phyloP scores from a whole-genome alignment of 148 eudicot genomes.

The Camellia lanceoleosa region DNA sequence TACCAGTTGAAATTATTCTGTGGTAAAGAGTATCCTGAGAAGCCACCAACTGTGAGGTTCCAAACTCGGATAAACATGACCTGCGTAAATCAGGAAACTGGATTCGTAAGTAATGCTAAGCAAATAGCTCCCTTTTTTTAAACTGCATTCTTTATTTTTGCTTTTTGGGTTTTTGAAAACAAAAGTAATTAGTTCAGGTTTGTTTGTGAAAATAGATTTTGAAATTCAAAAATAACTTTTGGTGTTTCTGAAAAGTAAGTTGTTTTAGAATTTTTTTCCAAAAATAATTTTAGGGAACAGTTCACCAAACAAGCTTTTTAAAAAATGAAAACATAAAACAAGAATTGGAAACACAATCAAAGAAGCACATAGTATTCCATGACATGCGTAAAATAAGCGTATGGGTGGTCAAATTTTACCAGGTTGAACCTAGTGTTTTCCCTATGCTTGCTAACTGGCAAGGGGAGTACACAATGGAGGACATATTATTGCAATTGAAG shows the following conservation, averaged over 20 bases:
- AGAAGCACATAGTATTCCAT: neutral
- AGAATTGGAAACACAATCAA: no score
- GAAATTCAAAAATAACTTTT: no score
- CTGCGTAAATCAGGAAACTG: conserved; percentile 48
- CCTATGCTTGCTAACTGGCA: conserved; percentile 53
- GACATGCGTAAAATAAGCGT: neutral
- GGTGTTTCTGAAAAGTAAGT: no score
- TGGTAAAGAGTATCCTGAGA: conserved; percentile 52
- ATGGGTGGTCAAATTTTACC: conserved; percentile 12
- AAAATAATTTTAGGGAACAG: no score
- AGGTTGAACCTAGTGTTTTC: conserved; percentile 53
- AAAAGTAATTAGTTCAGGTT: no score
- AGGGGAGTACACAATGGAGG: conserved; percentile 58
- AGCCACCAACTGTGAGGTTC: conserved; percentile 53
- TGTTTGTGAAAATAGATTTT: no score
- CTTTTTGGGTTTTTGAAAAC: no score
- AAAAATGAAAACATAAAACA: no score
- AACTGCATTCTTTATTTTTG: no score
- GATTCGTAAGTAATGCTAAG: conserved; percentile 36
- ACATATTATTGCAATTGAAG: conserved; percentile 43
- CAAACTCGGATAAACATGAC: conserved; percentile 53
- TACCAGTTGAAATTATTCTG: conserved; percentile 57
- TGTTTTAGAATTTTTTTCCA: no score
- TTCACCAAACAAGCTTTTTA: no score
- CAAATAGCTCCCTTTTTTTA: no score